Evolutionary conservation across 257 asterid species (phyloP).

Genomic region (Osmanthus fragrans): DNA sequence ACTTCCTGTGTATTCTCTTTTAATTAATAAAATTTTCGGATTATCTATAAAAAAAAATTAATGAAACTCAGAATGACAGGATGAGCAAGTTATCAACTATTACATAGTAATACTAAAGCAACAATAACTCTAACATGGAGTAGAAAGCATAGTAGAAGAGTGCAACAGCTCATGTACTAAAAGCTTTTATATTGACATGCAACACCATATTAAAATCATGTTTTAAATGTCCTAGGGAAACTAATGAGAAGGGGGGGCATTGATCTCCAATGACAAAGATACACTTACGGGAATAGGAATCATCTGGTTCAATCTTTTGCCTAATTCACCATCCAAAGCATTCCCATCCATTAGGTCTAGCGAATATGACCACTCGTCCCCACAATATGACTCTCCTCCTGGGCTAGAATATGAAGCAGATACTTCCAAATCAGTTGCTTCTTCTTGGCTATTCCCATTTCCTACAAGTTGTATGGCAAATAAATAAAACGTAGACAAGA

Average conservation of each 20-base stretch:
- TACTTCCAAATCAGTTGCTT: constrained; percentile 46
- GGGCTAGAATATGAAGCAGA: constrained; percentile 67
- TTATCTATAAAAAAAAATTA: too few species aligned
- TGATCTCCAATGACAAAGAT: not conserved
- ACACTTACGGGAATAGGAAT: constrained; percentile 78
- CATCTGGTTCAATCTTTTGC: constrained; percentile 85
- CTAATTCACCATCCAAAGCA: constrained; percentile 78
- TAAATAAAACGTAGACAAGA: constrained; percentile 13
- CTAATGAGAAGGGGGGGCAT: not conserved
- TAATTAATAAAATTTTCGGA: too few species aligned
- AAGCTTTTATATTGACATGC: not conserved
- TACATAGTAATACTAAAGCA: not conserved
- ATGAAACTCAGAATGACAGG: not conserved
- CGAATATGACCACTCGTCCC: constrained; percentile 63
- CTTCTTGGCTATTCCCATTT: constrained; percentile 46
- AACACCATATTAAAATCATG: not conserved
- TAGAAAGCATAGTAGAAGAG: not conserved
- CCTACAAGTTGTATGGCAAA: constrained; percentile 37
- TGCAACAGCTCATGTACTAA: not conserved
- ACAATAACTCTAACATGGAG: not conserved
- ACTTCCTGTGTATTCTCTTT: too few species aligned
- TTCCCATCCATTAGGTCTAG: constrained; percentile 63
- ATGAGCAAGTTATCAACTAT: not conserved
- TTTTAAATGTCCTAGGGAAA: not conserved
- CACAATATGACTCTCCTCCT: constrained; percentile 48